Evolutionary conservation across 148 eudicot genomes (phyloP).

Genomic region (Chenopodium quinoa): DNA sequence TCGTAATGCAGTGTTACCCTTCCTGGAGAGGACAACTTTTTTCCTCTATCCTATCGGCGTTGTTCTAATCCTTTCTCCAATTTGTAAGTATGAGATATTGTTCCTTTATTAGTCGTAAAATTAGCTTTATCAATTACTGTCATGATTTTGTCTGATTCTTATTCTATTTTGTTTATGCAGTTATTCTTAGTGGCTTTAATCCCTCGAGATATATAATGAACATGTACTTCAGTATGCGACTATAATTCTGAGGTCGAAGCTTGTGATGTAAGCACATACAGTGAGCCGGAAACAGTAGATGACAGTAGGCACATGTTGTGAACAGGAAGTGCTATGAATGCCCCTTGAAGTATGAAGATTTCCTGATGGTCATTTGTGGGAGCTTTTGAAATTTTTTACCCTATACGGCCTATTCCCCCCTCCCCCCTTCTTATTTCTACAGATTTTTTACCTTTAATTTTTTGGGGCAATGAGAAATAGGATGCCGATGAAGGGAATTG

Average conservation of each 20-base stretch:
- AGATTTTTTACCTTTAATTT: not conserved
- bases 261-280: slow-evolving; percentile 22
- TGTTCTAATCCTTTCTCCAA: slow-evolving; percentile 80
- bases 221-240: slow-evolving; percentile 70
- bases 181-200: slow-evolving; percentile 81
- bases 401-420: slow-evolving; percentile 9
- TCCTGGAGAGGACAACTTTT: slow-evolving; percentile 89
- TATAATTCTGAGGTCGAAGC: slow-evolving; percentile 36
- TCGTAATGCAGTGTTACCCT: slow-evolving; percentile 83
- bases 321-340: not conserved
- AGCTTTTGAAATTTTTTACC: slow-evolving; percentile 19
- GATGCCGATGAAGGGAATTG: slow-evolving; percentile 15
- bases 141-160: slow-evolving; percentile 2
- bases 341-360: slow-evolving; percentile 8
- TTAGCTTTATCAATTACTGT: not conserved
- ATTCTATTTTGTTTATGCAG: slow-evolving; percentile 41
- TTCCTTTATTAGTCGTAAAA: not conserved
- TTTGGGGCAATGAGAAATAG: slow-evolving; percentile 17
- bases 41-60: slow-evolving; percentile 93
- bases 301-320: slow-evolving; percentile 6
- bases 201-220: slow-evolving; percentile 95
- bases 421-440: not conserved
- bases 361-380: slow-evolving; percentile 3
- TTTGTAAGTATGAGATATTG: slow-evolving; percentile 55
- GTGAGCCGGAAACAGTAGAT: slow-evolving; percentile 8